These are phyloP conservation scores for Arabis alpina DNA, from an alignment of 345 rosid genomes.

Conservation along the genomic window DNA sequence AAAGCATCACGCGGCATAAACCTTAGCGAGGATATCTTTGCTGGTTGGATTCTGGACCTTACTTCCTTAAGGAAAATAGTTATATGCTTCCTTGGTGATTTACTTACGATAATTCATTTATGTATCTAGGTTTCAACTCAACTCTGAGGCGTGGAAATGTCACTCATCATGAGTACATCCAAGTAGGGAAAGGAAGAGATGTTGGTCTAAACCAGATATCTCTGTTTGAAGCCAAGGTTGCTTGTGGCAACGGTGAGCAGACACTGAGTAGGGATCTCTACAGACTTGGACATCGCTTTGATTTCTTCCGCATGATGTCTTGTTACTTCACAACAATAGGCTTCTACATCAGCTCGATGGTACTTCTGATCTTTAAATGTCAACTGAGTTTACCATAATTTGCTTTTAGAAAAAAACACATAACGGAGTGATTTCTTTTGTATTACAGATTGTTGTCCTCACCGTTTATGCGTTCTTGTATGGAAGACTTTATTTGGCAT, in stretches of 20 bases:
- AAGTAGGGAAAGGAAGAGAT: constrained; percentile 99
- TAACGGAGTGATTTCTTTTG: not conserved
- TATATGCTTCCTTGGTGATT: constrained; percentile 13
- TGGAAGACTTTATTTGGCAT: constrained; percentile 79
- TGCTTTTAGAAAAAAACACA: not conserved
- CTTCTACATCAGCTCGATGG: constrained; percentile 89
- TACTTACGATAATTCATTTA: constrained; percentile 13
- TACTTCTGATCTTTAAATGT: constrained; percentile 41
- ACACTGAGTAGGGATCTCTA: constrained; percentile 90
- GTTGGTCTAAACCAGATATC: constrained; percentile 98
- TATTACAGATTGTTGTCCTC: constrained; percentile 72
- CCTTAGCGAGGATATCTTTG: constrained; percentile 97
- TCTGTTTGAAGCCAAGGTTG: constrained; percentile 97
- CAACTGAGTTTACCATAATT: constrained; percentile 23
- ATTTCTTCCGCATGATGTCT: constrained; percentile 97
- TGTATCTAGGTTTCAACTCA: constrained; percentile 81
- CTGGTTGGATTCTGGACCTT: constrained; percentile 57
- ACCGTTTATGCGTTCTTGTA: constrained; percentile 80
- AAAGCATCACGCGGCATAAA: constrained; percentile 96
- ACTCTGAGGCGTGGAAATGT: constrained; percentile 89
- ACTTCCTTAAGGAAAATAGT: not conserved
- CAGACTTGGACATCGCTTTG: constrained; percentile 94
- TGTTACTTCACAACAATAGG: constrained; percentile 88
- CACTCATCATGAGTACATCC: constrained; percentile 98
- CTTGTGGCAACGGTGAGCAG: constrained; percentile 98